A percentile compares a stretch with the other conserved stretches of the same genome.
Evolutionary conservation across 257 asterid genomes (phyloP).

Genomic region (Haberlea rhodopensis): DNA sequence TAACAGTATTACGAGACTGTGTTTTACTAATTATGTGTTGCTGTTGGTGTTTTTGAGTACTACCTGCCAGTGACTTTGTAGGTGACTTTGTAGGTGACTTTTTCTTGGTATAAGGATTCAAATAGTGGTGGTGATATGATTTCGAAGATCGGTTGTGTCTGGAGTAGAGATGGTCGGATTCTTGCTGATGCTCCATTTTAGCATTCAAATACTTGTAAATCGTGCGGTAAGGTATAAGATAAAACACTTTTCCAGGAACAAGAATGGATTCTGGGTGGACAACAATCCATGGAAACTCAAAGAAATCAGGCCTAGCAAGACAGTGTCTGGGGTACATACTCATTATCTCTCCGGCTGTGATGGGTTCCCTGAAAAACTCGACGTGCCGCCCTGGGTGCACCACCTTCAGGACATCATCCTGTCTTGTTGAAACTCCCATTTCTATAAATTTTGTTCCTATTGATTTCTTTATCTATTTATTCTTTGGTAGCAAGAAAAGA

Average conservation of each 20-base stretch:
- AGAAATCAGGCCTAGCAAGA: constrained; percentile 67
- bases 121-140: background rate
- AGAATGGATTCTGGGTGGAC: constrained; percentile 60
- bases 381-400: constrained; percentile 49
- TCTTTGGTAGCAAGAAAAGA: background rate
- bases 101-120: background rate
- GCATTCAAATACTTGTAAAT: constrained; percentile 32
- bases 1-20: background rate
- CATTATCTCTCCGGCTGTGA: constrained; percentile 52
- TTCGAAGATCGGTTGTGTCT: background rate
- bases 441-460: constrained; percentile 24
- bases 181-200: constrained; percentile 20
- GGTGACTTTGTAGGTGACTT: constrained; percentile 10
- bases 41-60: constrained; percentile 23
- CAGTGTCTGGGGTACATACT: constrained; percentile 54
- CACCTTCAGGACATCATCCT: constrained; percentile 45
- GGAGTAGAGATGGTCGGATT: background rate
- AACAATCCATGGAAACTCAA: constrained; percentile 55
- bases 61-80: constrained; percentile 24
- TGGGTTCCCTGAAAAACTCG: constrained; percentile 41
- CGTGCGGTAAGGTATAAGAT: constrained; percentile 36
- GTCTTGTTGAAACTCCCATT: constrained; percentile 31
- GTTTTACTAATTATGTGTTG: constrained; percentile 24
- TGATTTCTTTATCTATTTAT: too few relatives aligned
- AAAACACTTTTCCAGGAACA: constrained; percentile 34